Percentiles rank a stretch among this genome's conserved stretches.
Conservation (phyloP, 2,329 filamentous ascomycete species). For the Chaetomiaceae sp. region DNA sequence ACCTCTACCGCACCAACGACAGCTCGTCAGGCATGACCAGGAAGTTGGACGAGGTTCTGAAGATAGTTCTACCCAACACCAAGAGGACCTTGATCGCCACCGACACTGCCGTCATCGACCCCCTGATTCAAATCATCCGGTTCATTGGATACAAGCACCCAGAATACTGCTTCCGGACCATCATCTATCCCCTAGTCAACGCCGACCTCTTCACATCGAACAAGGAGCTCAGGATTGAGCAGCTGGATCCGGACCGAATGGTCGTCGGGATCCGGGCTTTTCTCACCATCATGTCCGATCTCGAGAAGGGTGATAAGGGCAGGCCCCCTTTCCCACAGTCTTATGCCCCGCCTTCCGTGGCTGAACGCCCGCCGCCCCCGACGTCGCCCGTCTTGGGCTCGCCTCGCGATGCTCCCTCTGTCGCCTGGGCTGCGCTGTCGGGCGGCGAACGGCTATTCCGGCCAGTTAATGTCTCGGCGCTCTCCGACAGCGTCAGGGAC, state of each 20-base stretch:
- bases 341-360: constrained; percentile 39
- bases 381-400: constrained; percentile 48
- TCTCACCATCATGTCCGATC: constrained; percentile 84
- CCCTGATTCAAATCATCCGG: constrained; percentile 86
- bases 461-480: constrained; percentile 55
- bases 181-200: constrained; percentile 94
- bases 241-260: constrained; percentile 91
- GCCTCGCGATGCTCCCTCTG: constrained; percentile 28
- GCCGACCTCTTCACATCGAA: constrained; percentile 78
- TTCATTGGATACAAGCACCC: constrained; percentile 92
- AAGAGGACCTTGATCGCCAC: constrained; percentile 78
- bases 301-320: constrained; percentile 76
- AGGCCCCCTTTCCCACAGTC: constrained; percentile 79
- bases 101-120: constrained; percentile 79
- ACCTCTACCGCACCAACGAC: constrained; percentile 81
- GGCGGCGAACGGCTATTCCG: constrained; percentile 64
- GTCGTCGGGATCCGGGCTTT: constrained; percentile 97
- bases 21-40: constrained; percentile 61
- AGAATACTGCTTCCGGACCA: constrained; percentile 84
- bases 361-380: constrained; percentile 44
- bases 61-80: constrained; percentile 73
- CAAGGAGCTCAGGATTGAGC: constrained; percentile 78
- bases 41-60: constrained; percentile 86
- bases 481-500: constrained; percentile 74
- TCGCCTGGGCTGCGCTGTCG: constrained; percentile 27